Evolutionary conservation across 495 filamentous ascomycete genomes (phyloP).

Genomic region (Glutinoglossum americanum): DNA sequence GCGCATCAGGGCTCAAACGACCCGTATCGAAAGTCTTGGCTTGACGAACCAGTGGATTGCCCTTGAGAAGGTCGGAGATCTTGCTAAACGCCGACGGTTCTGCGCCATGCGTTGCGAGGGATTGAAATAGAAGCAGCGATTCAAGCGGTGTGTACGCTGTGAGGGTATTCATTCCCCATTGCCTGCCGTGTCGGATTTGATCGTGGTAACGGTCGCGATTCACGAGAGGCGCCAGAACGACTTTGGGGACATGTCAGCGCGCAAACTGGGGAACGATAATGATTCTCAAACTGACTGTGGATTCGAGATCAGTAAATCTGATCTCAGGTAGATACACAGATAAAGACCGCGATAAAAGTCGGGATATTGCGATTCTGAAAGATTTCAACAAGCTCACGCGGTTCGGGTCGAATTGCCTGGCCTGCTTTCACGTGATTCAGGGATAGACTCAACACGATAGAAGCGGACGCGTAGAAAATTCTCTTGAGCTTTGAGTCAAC

Average conservation of each 20-base stretch:
- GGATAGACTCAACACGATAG: neutral
- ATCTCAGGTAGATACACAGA: neutral
- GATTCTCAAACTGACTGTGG: neutral
- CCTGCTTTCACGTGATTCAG: neutral
- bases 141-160: slow-evolving; percentile 69
- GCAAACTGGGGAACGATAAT: neutral
- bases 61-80: slow-evolving; percentile 53
- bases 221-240: neutral
- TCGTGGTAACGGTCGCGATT: neutral
- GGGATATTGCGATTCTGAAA: neutral
- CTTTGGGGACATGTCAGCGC: neutral
- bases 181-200: neutral
- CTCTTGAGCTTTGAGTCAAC: no score
- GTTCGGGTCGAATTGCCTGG: neutral
- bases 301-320: neutral
- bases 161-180: slow-evolving; percentile 1
- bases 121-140: slow-evolving; percentile 73
- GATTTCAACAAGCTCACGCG: neutral
- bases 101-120: slow-evolving; percentile 44
- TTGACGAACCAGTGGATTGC: slow-evolving; percentile 44
- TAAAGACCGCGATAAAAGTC: neutral
- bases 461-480: neutral
- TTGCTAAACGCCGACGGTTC: slow-evolving; percentile 40
- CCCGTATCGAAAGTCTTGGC: slow-evolving; percentile 45
- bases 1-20: slow-evolving; percentile 53